Evolutionary conservation across 768 basidiomycete genomes (phyloP), one percentile per base, ranked within the genome.

Genomic region (Clitopilus passeckerianus): DNA sequence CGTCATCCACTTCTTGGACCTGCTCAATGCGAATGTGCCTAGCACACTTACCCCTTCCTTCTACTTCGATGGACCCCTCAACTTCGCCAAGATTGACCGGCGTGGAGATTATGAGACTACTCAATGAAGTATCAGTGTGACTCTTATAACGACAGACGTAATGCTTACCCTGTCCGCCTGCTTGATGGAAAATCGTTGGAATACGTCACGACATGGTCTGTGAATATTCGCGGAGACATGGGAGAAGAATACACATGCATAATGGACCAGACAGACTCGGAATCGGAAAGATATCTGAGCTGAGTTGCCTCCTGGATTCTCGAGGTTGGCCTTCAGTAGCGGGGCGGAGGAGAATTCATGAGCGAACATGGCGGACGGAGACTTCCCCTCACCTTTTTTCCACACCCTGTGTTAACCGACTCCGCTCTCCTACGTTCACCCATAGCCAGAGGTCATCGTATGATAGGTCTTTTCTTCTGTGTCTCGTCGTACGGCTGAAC

Each of bases 181-280:
- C 67, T 35, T 23, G 78, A 75, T 18, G 75, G 71, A 9, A 72
- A 70, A 34, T 78, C 74, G 34, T 71, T 68, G 37, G 83, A 66
- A 55, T 78, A 72, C 7, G 74, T 74, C 10, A 80, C 76, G 64
- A 84, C 83, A 43, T 82, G 72, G 20, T 85, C 78, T 8, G 86
- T 86, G 66, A 86, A 88, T 33, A 85, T 75, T 12, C 86, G 80
- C 3, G 85, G 81, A 16, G 85, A 85, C 37, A 87, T 66, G 4
- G 86, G 81, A 9, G 85, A 75, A 1, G 80, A 74, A 66, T 82
- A 84, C 14, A 75, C 78, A 66, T 85, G 85, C 61, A 80, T 78
- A 59, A 83, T 68, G 0, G 82, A 78, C 86, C 85, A 87, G 61
- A 87, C 79, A 2, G 79, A 75, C 61, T 81, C 79, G 9, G 72